Evolutionary conservation across 2,329 filamentous ascomycete species (phyloP), one percentile per base, ranked within the genome.

Genomic region (Moelleriella libera): DNA sequence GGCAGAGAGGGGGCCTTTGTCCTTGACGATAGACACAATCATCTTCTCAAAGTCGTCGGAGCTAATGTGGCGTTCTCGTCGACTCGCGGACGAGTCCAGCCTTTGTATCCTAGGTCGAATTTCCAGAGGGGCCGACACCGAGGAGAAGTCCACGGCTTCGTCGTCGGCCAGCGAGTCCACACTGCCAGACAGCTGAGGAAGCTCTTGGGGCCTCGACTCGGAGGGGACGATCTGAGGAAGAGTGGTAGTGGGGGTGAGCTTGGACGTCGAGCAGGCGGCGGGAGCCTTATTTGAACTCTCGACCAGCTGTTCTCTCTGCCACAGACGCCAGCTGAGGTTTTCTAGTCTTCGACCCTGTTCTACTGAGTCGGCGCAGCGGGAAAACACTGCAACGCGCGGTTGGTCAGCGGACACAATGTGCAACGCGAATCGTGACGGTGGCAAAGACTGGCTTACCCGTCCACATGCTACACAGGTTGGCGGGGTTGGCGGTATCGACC

Each of bases 401-500:
- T 50, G 34, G 61, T 70, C 56, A 68, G 64, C 54, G 52, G 55
- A 46, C 47, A 50, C 47, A 41, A 42, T 21, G 10, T 12, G 21
- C 9, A 42, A 10, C 9, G 40, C 7, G 12, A 39, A 39, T 39
- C 12, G 3, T 8, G 8, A 3, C 8, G 8, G 8, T 39, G 8
- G 9, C 40, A 42, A 42, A 42, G n/a, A 21, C 21, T 21, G 21
- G 21, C 85, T 77, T 69, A 94, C 88, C 87, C 64, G 88, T 90
- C 88, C 89, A 95, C 79, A 97, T 94, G 71, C 86, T 89, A 69
- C 92, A 94, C 46, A 97, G 79, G 62, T 89, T 94, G 68, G 94
- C 87, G 30, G 87, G 83, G 64, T 94, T 94, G 55, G 83, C 78
- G 1, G 90, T 95, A 68, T 97, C 89, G 60, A 97, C 88, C 64